Evolutionary conservation across 1,284 basidiomycete genomes (phyloP).

Genomic region (Garcileccinum viscosum): DNA sequence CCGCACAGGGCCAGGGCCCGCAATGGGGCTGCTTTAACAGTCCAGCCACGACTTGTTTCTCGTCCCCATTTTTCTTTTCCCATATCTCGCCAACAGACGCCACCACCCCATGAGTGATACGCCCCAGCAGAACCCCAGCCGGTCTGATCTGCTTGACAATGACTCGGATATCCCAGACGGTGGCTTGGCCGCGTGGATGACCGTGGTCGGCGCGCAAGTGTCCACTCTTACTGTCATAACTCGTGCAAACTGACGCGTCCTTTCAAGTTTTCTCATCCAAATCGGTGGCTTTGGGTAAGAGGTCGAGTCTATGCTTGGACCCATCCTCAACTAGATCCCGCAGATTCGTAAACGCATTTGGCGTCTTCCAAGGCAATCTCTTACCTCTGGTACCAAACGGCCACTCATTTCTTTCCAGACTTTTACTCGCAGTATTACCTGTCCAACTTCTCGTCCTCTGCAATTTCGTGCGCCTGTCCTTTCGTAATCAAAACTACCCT

Average conservation of each 20-base stretch:
- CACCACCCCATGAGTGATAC: conserved; percentile 11
- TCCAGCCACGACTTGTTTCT: not conserved
- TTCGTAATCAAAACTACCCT: not conserved
- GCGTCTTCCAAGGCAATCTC: conserved; percentile 48
- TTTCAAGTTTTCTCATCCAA: conserved; percentile 37
- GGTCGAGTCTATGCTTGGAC: not conserved
- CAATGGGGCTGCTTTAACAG: not conserved
- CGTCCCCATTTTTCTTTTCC: not conserved
- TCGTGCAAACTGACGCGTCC: conserved; percentile 8
- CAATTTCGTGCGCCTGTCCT: conserved; percentile 39
- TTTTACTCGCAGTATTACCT: conserved; percentile 44
- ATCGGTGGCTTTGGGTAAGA: conserved; percentile 45
- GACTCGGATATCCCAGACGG: conserved; percentile 32
- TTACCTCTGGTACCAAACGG: too few relatives aligned
- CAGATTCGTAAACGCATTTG: conserved; percentile 46
- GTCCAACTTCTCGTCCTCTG: conserved; percentile 41
- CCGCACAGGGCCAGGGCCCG: not conserved
- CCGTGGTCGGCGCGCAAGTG: conserved; percentile 35
- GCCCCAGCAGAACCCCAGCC: not conserved
- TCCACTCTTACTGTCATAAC: not conserved
- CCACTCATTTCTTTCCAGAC: conserved; percentile 30
- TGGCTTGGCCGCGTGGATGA: conserved; percentile 34
- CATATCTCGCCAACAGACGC: not conserved
- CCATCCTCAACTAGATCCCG: conserved; percentile 2
- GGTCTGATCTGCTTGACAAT: not conserved